Evolutionary conservation across 179 eudicot genomes (phyloP), one percentile per base, ranked within the genome.

Genomic region (Vitellaria paradoxa): DNA sequence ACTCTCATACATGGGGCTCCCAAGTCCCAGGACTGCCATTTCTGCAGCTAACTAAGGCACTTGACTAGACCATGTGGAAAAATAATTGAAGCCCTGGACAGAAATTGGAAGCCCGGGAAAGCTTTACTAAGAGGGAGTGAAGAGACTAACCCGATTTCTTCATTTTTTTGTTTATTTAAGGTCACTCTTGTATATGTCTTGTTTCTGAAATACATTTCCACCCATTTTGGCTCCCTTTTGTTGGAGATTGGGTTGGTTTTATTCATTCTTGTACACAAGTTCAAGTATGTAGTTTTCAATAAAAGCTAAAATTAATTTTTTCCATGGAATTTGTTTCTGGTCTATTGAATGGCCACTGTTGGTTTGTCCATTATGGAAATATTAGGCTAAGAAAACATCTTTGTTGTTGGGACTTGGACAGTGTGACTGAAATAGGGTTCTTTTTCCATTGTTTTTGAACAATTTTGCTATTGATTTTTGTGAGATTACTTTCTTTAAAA

Each of bases 1-100:
- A 86, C 81, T 93, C 14, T 79, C 94, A 9, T 86, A 82, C 62
- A 89, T 93, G 97, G 96, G 97, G 46, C 81, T 91, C 45, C 94
- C 97, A 1, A 85, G 86, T 59, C 88, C 88, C 13, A 80, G 84
- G 72, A 78, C 81, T 21, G 81, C 82, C 26, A 75, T 80, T 26
- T 9, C 83, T 8, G 68, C 80, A 5, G 76, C 77, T 70, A 70
- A 65, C 68, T 81, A 72, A 76, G 50, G 59, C 21, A 26, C 18
- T 12, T 57, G 6, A 50, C 11, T 12, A 50, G 55, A 8, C 12
- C 9, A 7, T 12, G 55, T 50, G 37, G 37, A 30, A 30, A 30
- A 30, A 30, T 30, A 30, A 30, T 2, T 30, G 37, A 30, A 30
- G 37, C 1, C 37, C 37, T 30, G 37, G 37, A 30, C 37, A 30